Evolutionary conservation across 306 rosid species (phyloP), one percentile per base, ranked within the genome.

Genomic region (Canavalia gladiata): DNA sequence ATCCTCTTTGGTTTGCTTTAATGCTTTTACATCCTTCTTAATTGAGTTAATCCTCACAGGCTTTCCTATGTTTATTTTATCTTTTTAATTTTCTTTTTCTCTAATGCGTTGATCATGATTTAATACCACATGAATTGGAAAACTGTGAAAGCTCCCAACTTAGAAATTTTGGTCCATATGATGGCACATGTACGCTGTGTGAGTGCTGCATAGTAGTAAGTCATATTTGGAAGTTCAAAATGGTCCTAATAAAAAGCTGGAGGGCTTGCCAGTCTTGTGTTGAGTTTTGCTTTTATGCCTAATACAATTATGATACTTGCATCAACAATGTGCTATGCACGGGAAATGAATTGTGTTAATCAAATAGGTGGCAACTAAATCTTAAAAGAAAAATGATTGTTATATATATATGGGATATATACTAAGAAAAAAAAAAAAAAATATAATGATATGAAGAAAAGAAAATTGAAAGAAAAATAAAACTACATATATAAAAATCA

Each of bases 341-440:
- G 9, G 5, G 49, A 64, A 35, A 39, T 62, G 33, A 35, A 11
- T 62, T 67, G 72, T 68, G 72, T 68, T n/a, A 45, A 45, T 45
- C 25, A 8, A 25, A 42, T 10, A 45, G 0, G 39, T 5, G 25
- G 43, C 1, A 43, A 25, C n/a, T 7, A 28, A 41, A 18, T 42
- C 42, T 66, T 66, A 41, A 8, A 42, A 66, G 25, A 0, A 18
- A 18, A 18, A 18, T 18, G 25, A 18, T 18, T 18, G 25, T 18
- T 18, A 18, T 18, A 18, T 18, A 18, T 18, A 18, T 18, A 18
- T 18, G 25, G 25, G 25, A 18, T 18, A 18, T 18, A 18, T 18
- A 18, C 25, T 18, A 18, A 18, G 25, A 18, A 18, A 18, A 18
- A 18, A 18, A 18, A 18, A 0, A 18, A 18, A 18, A 18, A 18